Evolutionary conservation across 1,139 yeast species (phyloP).

Genomic region (Entelexis sorbosivorans): DNA sequence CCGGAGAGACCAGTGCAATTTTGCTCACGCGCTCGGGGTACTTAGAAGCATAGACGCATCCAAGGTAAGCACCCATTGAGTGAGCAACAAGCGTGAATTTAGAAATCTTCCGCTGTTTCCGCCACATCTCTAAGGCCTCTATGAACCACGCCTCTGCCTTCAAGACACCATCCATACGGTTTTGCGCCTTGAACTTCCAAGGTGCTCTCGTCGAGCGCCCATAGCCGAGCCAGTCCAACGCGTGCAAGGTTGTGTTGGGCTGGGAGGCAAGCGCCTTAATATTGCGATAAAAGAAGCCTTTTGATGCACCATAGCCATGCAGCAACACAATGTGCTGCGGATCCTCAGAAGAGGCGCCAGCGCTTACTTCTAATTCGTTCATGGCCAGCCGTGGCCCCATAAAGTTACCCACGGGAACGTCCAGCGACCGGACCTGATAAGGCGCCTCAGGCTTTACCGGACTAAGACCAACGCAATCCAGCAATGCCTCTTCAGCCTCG

Average conservation of each 20-base stretch:
- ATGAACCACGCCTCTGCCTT: slow-evolving; percentile 62
- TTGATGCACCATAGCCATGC: slow-evolving; percentile 89
- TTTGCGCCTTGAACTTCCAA: slow-evolving; percentile 27
- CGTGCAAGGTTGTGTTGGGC: slow-evolving; percentile 46
- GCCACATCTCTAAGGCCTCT: slow-evolving; percentile 79
- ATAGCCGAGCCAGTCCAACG: slow-evolving; percentile 75
- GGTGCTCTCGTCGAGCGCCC: slow-evolving; percentile 54
- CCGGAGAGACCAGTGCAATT: slow-evolving; percentile 73
- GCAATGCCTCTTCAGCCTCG: slow-evolving; percentile 36
- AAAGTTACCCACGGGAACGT: slow-evolving; percentile 15
- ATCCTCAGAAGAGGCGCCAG: slow-evolving; percentile 18
- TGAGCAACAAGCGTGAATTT: slow-evolving; percentile 74
- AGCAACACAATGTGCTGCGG: slow-evolving; percentile 44
- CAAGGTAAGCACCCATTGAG: slow-evolving; percentile 84
- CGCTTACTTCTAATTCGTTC: slow-evolving; percentile 44
- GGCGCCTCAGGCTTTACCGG: slow-evolving; percentile 7
- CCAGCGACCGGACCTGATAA: slow-evolving; percentile 13
- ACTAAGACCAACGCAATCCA: slow-evolving; percentile 29
- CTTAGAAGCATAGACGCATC: slow-evolving; percentile 64
- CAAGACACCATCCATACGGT: slow-evolving; percentile 28
- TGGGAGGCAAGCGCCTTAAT: slow-evolving; percentile 39
- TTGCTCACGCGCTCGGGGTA: slow-evolving; percentile 58
- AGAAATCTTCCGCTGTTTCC: slow-evolving; percentile 39
- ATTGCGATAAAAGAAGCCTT: slow-evolving; percentile 75
- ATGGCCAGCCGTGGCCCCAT: slow-evolving; percentile 30